These are phyloP conservation scores for Phascolomyces articulosus DNA, from an alignment of 371 early-diverging fungal genomes.

Conservation along the genomic window DNA sequence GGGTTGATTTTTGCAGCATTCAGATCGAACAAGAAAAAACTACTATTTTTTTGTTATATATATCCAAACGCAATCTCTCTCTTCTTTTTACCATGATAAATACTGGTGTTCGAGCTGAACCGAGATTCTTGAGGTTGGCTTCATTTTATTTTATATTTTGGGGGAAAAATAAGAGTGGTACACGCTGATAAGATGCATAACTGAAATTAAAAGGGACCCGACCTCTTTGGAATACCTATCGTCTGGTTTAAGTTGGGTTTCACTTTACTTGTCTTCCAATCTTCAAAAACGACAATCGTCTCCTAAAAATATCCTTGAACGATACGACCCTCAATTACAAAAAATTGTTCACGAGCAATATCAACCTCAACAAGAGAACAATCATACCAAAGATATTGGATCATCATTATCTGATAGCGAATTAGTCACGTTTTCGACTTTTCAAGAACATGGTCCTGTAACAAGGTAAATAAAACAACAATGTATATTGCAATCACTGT, in stretches of 20 bases:
- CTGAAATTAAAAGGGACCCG: conserved; percentile 46
- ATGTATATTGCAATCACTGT: no score
- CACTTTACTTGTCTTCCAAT: conserved; percentile 57
- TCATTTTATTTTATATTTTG: neutral
- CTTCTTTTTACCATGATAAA: neutral
- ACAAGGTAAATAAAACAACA: no score
- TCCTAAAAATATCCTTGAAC: conserved; percentile 32
- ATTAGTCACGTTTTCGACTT: no score
- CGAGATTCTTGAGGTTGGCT: conserved; percentile 43
- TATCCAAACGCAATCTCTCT: neutral
- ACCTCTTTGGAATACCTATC: conserved; percentile 64
- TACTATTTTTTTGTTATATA: no score
- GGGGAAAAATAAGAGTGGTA: neutral
- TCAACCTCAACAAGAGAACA: neutral
- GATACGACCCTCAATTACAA: conserved; percentile 3
- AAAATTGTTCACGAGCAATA: neutral
- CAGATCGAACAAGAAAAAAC: no score
- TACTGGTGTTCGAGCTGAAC: conserved; percentile 50
- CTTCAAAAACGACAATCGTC: conserved; percentile 37
- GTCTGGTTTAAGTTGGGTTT: conserved; percentile 57
- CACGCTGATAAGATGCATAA: conserved; percentile 4
- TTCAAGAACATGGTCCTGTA: no score
- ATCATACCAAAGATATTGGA: neutral
- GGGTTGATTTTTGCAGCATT: no score
- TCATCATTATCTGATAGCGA: neutral